Percentiles rank a stretch among this genome's conserved stretches.
Evolutionary conservation across 306 rosid genomes (phyloP).

Genomic region (Senna tora): DNA sequence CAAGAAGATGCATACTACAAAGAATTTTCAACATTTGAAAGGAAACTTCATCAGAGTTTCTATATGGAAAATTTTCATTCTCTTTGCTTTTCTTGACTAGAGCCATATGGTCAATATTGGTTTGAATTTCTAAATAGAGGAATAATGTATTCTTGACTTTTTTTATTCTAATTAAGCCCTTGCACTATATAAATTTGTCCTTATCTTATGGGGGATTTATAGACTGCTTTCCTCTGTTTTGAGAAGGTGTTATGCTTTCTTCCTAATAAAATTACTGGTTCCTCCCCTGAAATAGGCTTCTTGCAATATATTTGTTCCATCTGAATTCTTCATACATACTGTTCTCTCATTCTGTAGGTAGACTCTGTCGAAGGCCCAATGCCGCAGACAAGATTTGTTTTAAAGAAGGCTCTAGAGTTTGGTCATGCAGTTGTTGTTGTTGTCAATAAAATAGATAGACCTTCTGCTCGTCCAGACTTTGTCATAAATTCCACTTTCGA

Average conservation of each 20-base stretch:
- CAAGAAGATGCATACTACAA: not conserved
- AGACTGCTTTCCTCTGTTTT: conserved; percentile 23
- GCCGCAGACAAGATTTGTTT: conserved; percentile 99
- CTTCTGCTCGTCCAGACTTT: conserved; percentile 92
- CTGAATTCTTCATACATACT: conserved; percentile 16
- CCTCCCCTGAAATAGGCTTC: conserved; percentile 18
- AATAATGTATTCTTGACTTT: not conserved
- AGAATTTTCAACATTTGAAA: conserved; percentile 14
- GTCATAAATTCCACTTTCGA: conserved; percentile 96
- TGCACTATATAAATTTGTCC: conserved; percentile 19
- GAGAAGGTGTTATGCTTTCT: conserved; percentile 13
- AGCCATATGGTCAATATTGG: conserved; percentile 7
- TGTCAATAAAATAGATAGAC: conserved; percentile 94
- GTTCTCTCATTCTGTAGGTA: conserved; percentile 62
- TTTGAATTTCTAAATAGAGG: conserved; percentile 15
- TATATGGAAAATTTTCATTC: conserved; percentile 14
- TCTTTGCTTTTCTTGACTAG: conserved; percentile 11
- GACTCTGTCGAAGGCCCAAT: conserved; percentile 99
- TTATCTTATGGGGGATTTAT: not conserved
- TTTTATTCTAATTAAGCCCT: conserved; percentile 8
- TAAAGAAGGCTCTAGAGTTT: conserved; percentile 96
- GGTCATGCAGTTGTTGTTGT: conserved; percentile 99
- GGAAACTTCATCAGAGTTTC: conserved; percentile 6
- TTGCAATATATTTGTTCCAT: conserved; percentile 24
- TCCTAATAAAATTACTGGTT: conserved; percentile 1